phyloP scores from a whole-genome alignment of 2,329 filamentous ascomycete species.

The Cordyceps fumosorosea region DNA sequence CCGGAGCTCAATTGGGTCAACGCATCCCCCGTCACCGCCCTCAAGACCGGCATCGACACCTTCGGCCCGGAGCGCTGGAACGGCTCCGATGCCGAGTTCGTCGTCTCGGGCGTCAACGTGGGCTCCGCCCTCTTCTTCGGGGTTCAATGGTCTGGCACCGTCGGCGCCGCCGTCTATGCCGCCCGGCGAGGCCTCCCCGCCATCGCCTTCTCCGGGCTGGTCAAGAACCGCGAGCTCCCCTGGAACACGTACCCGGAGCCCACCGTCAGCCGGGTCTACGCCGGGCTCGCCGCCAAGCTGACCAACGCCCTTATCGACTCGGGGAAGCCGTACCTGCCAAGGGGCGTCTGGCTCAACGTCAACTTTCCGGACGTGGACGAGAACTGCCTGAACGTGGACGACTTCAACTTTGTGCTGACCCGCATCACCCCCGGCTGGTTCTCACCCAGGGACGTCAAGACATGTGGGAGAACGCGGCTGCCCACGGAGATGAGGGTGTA shows the following conservation, averaged over 20 bases:
- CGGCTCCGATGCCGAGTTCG: slow-evolving; percentile 50
- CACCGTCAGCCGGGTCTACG: slow-evolving; percentile 52
- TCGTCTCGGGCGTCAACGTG: slow-evolving; percentile 59
- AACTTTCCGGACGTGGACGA: slow-evolving; percentile 54
- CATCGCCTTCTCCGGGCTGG: slow-evolving; percentile 60
- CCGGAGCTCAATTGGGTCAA: slow-evolving; percentile 65
- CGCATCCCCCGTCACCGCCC: slow-evolving; percentile 59
- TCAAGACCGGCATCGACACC: slow-evolving; percentile 48
- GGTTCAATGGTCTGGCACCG: slow-evolving; percentile 57
- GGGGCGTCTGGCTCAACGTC: slow-evolving; percentile 58
- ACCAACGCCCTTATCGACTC: slow-evolving; percentile 43
- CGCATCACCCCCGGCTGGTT: slow-evolving; percentile 53
- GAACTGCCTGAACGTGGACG: slow-evolving; percentile 41
- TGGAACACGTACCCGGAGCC: slow-evolving; percentile 50
- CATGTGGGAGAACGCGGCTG: slow-evolving; percentile 48
- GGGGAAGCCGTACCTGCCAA: slow-evolving; percentile 57
- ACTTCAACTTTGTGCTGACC: slow-evolving; percentile 54
- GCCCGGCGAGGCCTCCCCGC: slow-evolving; percentile 51
- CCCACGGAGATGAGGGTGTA: slow-evolving; percentile 53
- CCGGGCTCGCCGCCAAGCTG: slow-evolving; percentile 52
- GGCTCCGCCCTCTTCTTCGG: slow-evolving; percentile 50
- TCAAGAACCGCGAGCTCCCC: slow-evolving; percentile 37
- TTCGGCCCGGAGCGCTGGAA: slow-evolving; percentile 48
- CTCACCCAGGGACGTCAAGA: slow-evolving; percentile 47
- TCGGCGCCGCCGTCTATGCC: slow-evolving; percentile 58